Percentiles rank a stretch among this genome's conserved stretches.
Evolutionary conservation across 208 protist species (phyloP).

Genomic region (Trypanosoma brucei): DNA sequence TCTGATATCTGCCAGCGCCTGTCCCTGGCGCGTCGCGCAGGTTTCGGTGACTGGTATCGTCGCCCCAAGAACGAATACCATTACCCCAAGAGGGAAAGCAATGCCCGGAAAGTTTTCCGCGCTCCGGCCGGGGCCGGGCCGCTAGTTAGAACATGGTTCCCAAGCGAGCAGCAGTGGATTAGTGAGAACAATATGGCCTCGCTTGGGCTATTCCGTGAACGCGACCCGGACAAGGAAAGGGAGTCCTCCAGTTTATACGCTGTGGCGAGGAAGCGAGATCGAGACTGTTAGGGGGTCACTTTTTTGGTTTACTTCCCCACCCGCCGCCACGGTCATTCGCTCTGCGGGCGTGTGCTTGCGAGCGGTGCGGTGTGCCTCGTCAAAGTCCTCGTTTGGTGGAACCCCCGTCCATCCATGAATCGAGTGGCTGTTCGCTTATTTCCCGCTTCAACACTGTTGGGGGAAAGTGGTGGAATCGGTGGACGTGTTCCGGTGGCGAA

Average conservation of each 20-base stretch:
- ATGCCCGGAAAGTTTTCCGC: constrained; percentile 41
- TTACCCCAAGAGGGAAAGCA: constrained; percentile 45
- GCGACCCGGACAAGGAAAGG: constrained; percentile 18
- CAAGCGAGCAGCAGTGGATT: constrained; percentile 53
- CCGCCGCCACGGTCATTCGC: neutral
- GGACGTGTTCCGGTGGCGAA: too few relatives aligned
- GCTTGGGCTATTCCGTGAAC: constrained; percentile 31
- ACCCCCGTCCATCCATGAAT: too few relatives aligned
- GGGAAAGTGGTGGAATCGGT: too few relatives aligned
- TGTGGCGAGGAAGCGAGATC: constrained; percentile 25
- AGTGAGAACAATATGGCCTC: constrained; percentile 47
- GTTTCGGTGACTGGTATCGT: constrained; percentile 49
- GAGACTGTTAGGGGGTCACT: constrained; percentile 10
- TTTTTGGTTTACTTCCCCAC: constrained; percentile 1
- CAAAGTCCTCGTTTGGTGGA: too few relatives aligned
- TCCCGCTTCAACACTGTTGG: too few relatives aligned
- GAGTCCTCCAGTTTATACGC: constrained; percentile 31
- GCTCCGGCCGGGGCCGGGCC: constrained; percentile 36
- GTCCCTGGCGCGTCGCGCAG: constrained; percentile 48
- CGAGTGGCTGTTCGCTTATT: too few relatives aligned
- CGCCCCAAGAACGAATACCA: constrained; percentile 30
- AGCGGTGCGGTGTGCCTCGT: neutral
- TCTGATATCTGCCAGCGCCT: constrained; percentile 27
- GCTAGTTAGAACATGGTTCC: constrained; percentile 49
- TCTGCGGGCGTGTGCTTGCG: neutral